Evolutionary conservation across 2,329 filamentous ascomycete species (phyloP), one percentile per base, ranked within the genome.

Genomic region (Cladosporium sphaerospermum): DNA sequence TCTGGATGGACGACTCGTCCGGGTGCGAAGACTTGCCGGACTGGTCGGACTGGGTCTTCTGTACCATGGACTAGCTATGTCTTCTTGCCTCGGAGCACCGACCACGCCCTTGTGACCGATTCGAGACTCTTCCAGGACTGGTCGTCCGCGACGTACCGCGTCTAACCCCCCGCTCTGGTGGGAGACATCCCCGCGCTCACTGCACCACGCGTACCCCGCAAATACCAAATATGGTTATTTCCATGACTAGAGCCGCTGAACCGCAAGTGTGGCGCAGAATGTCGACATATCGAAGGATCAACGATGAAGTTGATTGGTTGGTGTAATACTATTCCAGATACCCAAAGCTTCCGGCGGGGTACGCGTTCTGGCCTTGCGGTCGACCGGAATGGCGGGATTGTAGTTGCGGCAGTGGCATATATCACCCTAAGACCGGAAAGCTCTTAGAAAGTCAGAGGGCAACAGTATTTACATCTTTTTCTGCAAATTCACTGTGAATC

Each of bases 221-320:
- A 42, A 41, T 37, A 13, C 28, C 44, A 40, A 34, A 51, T 44
- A 34, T n/a, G 44, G 48, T 51, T 51, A 51, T 51, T 51, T 23
- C 48, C 48, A 51, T 43, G 47, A 33, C 28, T 50, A 39, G 36
- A 39, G 11, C 36, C 36, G 36, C 23, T 28, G 23, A 41, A 41
- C 23, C 23, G 46, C 32, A 19, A 18, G 16, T 19, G 48, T 51
- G 48, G 48, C 48, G 48, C 32, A 9, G 3, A 18, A 37, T 44
- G 18, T 51, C 32, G 48, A 51, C 48, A 51, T 44, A 36, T 10
- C 9, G 18, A 19, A 37, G n/a, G 18, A 9, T 28, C 19, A 43
- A 34, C 23, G 31, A 10, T 16, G 9, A 10, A n/a, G 4, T 9
- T 37, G 36, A 49, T 49, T 49, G 46, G 46, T 32, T 4, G 18